These are phyloP conservation scores for Lophium mytilinum DNA, from an alignment of 495 filamentous ascomycete species.

Conservation along the genomic window DNA sequence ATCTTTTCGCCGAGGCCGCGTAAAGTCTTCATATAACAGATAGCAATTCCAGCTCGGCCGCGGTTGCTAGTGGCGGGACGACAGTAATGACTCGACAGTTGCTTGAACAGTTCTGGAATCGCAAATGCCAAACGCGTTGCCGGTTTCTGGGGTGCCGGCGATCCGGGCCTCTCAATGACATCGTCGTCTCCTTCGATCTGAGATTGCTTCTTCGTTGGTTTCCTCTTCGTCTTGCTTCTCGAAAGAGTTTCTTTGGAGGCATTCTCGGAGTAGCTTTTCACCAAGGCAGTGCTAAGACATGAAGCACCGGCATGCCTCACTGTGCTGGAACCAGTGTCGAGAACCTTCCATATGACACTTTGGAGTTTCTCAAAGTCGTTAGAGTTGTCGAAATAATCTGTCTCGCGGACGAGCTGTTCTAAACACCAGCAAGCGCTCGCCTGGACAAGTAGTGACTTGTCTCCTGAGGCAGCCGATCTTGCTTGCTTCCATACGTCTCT, in stretches of 20 bases:
- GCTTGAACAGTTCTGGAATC: conserved; percentile 69
- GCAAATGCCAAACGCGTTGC: conserved; percentile 61
- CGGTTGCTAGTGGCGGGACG: conserved; percentile 72
- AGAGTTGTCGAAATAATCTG: conserved; percentile 78
- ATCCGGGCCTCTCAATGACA: conserved; percentile 61
- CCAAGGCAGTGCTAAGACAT: conserved; percentile 67
- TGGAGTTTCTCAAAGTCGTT: conserved; percentile 84
- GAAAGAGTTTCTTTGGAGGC: conserved; percentile 38
- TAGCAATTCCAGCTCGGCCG: conserved; percentile 70
- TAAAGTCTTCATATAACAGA: conserved; percentile 78
- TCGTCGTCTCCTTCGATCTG: conserved; percentile 69
- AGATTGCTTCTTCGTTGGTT: conserved; percentile 63
- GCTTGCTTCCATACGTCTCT: conserved; percentile 92
- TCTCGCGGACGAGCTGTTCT: conserved; percentile 60
- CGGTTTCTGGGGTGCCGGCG: conserved; percentile 63
- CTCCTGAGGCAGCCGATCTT: conserved; percentile 62
- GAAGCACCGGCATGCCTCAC: conserved; percentile 84
- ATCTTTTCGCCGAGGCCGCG: conserved; percentile 63
- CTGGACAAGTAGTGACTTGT: conserved; percentile 78
- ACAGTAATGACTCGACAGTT: conserved; percentile 74
- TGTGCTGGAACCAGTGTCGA: conserved; percentile 65
- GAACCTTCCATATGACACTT: conserved; percentile 68
- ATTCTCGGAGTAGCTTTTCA: conserved; percentile 68
- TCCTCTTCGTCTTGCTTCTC: conserved; percentile 64
- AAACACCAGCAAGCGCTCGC: conserved; percentile 73